Conservation (phyloP, 331 rosid genomes). For the Malus hybrid region DNA sequence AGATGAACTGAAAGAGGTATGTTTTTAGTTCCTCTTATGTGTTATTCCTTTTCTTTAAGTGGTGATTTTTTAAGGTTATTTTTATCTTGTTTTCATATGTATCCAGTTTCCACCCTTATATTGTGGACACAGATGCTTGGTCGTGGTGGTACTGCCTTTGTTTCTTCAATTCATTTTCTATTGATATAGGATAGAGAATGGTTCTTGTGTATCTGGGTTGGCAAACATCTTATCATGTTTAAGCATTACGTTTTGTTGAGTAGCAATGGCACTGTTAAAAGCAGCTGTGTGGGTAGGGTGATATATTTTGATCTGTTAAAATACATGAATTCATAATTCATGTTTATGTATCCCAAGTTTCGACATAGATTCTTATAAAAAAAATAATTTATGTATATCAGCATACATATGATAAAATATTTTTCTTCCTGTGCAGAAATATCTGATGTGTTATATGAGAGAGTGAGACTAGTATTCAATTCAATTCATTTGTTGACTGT, state of each 20-base stretch:
- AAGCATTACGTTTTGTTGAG: background rate
- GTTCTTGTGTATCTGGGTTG: background rate
- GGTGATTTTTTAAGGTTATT: background rate
- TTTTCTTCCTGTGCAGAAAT: background rate
- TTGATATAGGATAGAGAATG: background rate
- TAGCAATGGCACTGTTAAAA: background rate
- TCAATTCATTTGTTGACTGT: background rate
- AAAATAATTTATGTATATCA: background rate
- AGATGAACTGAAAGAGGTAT: slow-evolving; percentile 64
- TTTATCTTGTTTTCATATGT: background rate
- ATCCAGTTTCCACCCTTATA: background rate
- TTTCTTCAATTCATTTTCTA: background rate
- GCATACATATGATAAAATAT: background rate
- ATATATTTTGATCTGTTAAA: background rate
- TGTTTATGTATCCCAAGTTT: no score
- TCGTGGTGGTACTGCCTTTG: background rate
- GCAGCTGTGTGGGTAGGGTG: background rate
- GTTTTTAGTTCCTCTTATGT: slow-evolving; percentile 10
- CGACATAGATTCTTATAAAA: no score
- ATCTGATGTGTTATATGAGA: background rate
- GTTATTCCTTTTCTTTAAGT: background rate
- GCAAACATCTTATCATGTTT: background rate
- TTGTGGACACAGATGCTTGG: background rate
- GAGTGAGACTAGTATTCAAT: background rate
- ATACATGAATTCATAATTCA: background rate